Percentiles rank a stretch among this genome's conserved stretches.
These are phyloP conservation scores for Magnolia changhungtana DNA, from an alignment of 164 flowering plant species.

Conservation along the genomic window DNA sequence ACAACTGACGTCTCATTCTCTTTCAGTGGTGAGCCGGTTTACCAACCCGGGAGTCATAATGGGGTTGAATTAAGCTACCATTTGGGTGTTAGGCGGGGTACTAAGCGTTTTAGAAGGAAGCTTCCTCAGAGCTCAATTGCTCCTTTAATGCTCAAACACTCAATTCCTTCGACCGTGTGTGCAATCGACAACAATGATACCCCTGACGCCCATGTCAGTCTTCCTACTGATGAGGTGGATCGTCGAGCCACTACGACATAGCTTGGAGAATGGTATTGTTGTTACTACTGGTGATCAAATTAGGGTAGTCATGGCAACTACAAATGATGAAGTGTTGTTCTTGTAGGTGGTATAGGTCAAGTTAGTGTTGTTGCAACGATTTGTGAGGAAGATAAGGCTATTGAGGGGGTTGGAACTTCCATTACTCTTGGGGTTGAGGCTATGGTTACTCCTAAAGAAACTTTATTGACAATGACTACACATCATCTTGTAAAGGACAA, in stretches of 20 bases:
- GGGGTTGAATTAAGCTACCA: background rate
- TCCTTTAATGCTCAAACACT: background rate
- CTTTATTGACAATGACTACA: background rate
- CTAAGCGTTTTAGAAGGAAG: background rate
- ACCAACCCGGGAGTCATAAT: background rate
- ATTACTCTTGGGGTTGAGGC: background rate
- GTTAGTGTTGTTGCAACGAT: background rate
- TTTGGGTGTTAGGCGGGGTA: background rate
- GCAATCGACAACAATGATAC: background rate
- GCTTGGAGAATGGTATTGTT: background rate
- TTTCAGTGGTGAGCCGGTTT: background rate
- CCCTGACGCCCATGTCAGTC: background rate
- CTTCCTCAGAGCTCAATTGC: background rate
- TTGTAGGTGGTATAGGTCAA: background rate
- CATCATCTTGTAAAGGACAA: background rate
- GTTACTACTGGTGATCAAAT: background rate
- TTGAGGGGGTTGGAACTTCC: background rate
- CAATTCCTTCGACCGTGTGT: background rate
- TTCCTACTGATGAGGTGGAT: background rate
- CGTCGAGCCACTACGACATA: background rate
- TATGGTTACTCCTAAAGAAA: background rate
- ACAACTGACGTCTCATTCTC: background rate
- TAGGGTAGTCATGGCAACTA: background rate
- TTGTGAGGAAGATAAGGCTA: background rate
- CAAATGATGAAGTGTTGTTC: background rate